phyloP scores from a whole-genome alignment of 148 eudicot genomes.

The Fagopyrum homotropicum region DNA sequence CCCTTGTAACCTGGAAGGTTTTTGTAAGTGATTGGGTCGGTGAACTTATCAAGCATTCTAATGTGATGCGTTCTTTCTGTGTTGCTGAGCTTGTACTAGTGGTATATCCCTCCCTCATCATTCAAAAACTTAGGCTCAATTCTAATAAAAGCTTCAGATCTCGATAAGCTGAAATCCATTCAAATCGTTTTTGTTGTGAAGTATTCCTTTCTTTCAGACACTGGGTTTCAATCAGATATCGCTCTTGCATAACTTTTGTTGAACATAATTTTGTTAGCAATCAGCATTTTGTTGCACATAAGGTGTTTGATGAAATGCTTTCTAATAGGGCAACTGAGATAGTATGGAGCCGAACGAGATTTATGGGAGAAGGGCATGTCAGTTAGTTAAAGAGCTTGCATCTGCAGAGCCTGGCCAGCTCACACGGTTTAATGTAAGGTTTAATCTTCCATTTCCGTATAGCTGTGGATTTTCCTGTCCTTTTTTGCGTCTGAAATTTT shows the following conservation, averaged over 20 bases:
- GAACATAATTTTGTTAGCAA: not conserved
- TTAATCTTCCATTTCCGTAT: not conserved
- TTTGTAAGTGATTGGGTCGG: too few species aligned
- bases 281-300: not conserved
- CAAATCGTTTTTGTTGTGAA: not conserved
- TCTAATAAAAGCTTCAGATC: not conserved
- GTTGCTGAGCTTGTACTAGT: too few species aligned
- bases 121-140: not conserved
- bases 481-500: not conserved
- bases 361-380: conserved; percentile 36
- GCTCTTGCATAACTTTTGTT: not conserved
- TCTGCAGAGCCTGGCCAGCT: conserved; percentile 37
- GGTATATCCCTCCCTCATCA: too few species aligned
- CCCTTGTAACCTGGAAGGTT: too few species aligned
- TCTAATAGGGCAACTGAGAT: conserved; percentile 8
- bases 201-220: not conserved
- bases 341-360: conserved; percentile 35
- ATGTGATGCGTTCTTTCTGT: too few species aligned
- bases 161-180: not conserved
- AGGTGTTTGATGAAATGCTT: conserved; percentile 20
- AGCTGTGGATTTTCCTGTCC: not conserved
- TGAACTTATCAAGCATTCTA: too few species aligned
- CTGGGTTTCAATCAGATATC: not conserved
- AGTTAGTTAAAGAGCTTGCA: conserved; percentile 38
- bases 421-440: conserved; percentile 37